Evolutionary conservation across 108 stramenopile species (phyloP), one percentile per base, ranked within the genome.

Genomic region (Ochromonas danica): DNA sequence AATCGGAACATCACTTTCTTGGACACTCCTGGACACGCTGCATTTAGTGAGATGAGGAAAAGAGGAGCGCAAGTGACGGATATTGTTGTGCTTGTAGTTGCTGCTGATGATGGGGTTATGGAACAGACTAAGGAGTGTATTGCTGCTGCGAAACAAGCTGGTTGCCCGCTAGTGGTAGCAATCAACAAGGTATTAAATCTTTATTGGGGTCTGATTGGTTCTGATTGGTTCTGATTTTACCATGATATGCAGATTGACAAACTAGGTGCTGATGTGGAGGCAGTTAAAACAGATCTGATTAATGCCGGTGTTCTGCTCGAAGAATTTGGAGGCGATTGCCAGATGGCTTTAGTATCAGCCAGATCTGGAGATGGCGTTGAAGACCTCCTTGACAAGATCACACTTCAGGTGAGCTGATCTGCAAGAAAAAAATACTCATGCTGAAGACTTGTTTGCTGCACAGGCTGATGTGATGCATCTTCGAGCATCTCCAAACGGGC

Each of bases 21-120:
- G 45, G 98, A 99, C 84, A 99, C 98, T 3, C 98, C 96, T 0
- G 98, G 96, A 3, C 98, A 97, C 82, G 94, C 94, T 1, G 95
- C 96, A 0, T 98, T 98, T 83, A 84, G 85, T 43, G 83, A 89
- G 43, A 98, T 98, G 97, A 85, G 97, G 2, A 86, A 90, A 61
- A 91, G 94, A 0, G 96, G 96, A 51, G 91, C 94, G 3, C 87
- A 88, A 79, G 93, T 92, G 30, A 95, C 96, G 27, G 98, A 99
- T 86, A 88, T 96, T 0, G 95, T 95, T 40, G 91, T 97, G 1
- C 85, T 99, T 39, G 98, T 99, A 0, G 87, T 99, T 1, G 96
- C 96, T 2, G 95, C 94, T 2, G 95, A 95, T 78, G 98, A 99
- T 81, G 98, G 98, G 45, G 87, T 99, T 36, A 89, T 89, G 27